A percentile compares a stretch with the other conserved stretches of the same genome.
These are phyloP conservation scores for Pseudozyma thailandica DNA, from an alignment of 1,284 basidiomycete genomes.

Conservation along the genomic window DNA sequence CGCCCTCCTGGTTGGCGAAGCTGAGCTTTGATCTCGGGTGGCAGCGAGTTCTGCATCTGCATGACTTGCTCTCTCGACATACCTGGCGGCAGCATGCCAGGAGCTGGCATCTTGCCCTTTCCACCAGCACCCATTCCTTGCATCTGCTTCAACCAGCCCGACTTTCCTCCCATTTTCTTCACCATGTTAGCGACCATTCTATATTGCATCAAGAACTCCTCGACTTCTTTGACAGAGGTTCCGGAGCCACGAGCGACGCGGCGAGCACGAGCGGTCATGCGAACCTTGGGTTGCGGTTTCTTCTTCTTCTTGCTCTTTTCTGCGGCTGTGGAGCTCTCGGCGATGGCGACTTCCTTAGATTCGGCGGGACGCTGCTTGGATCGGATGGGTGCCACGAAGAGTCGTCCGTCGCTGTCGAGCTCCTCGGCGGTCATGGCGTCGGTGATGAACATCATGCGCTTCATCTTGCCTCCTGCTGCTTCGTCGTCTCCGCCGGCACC, in stretches of 20 bases:
- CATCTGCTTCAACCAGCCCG: slow-evolving; percentile 72
- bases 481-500: slow-evolving; percentile 77
- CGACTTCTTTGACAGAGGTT: slow-evolving; percentile 95
- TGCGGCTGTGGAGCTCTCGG: slow-evolving; percentile 33
- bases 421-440: slow-evolving; percentile 95
- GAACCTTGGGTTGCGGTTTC: slow-evolving; percentile 52
- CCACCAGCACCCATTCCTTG: slow-evolving; percentile 48
- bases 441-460: slow-evolving; percentile 98
- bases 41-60: slow-evolving; percentile 65
- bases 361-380: slow-evolving; percentile 32
- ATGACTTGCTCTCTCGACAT: slow-evolving; percentile 63
- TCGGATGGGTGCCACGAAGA: slow-evolving; percentile 56
- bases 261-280: slow-evolving; percentile 70
- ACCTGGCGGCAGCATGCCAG: slow-evolving; percentile 62
- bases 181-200: slow-evolving; percentile 72
- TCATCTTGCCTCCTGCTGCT: slow-evolving; percentile 85
- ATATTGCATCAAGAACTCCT: slow-evolving; percentile 82
- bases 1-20: slow-evolving; percentile 65
- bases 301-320: slow-evolving; percentile 53
- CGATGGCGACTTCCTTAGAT: slow-evolving; percentile 30
- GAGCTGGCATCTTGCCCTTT: slow-evolving; percentile 51
- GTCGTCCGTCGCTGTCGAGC: slow-evolving; percentile 91
- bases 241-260: slow-evolving; percentile 92
- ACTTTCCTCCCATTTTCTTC: slow-evolving; percentile 95
- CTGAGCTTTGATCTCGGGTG: slow-evolving; percentile 67